Conservation (phyloP, 2,329 filamentous ascomycete genomes). For the Cytospora chrysosperma region DNA sequence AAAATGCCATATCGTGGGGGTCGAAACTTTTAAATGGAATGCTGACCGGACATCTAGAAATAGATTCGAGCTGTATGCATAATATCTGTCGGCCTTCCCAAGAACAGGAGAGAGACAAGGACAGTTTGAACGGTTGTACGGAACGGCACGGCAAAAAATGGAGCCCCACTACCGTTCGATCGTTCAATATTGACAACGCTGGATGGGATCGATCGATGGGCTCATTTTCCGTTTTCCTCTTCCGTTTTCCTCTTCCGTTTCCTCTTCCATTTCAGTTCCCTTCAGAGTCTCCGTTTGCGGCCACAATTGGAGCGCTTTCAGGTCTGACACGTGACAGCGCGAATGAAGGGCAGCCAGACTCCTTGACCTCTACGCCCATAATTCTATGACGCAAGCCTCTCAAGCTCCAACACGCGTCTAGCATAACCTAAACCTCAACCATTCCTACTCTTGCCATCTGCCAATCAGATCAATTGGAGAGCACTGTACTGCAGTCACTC, state of each 20-base stretch:
- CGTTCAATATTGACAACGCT: no score
- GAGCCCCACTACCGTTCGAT: no score
- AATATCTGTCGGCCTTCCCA: no score
- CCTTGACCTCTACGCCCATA: neutral
- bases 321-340: neutral
- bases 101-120: no score
- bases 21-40: no score
- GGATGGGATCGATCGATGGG: neutral
- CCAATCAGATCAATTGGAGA: neutral
- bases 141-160: neutral
- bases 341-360: neutral
- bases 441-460: neutral
- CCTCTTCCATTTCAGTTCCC: no score
- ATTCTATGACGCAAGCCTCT: neutral
- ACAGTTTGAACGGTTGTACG: no score
- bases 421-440: neutral
- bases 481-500: neutral
- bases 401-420: neutral
- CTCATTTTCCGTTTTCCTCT: no score
- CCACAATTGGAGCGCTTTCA: neutral
- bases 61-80: no score
- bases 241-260: no score
- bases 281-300: no score
- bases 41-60: neutral
- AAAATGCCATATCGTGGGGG: no score